Evolutionary conservation across 768 basidiomycete genomes (phyloP), one percentile per base, ranked within the genome.

Genomic region (Suillus luteus): DNA sequence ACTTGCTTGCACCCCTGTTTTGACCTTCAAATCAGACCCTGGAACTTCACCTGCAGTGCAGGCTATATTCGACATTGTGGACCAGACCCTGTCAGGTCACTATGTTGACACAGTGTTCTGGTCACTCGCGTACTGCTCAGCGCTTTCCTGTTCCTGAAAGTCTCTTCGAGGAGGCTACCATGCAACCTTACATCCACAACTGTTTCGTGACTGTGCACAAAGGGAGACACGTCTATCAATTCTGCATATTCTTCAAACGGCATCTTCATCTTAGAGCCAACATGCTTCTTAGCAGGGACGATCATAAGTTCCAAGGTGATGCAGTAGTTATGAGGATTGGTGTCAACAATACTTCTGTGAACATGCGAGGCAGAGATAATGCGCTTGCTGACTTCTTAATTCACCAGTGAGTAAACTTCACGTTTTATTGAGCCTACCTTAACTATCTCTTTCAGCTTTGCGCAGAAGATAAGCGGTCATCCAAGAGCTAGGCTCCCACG

Each of bases 211-310:
- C 31, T 31, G 31, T 31, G 31, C 31, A 31, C 3, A 3, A 31
- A 31, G 31, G 61, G 5, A 40, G 22, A 22, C 48, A 62, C 3
- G n/a, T 31, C 2, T 14, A 67, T 51, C 31, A 15, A 2, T 67
- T 65, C 12, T 5, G 24, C 49, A n/a, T 65, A 0, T 67, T 65
- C 55, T 67, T 67, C 61, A 67, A 67, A 12, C n/a, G 33, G 0
- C 64, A 67, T 24, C 60, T 41, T 46, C 17, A 31, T 24, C 66
- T 67, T 27, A 35, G 37, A 10, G 15, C 1, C 5, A 67, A 67
- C 10, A 14, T 15, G 1, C 15, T 51, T 33, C 38, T 67, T 57
- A 58, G 64, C 1, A 17, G 22, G 31, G 3, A 31, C 31, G 31
- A 31, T 31, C 12, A 3, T 2, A 15, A 31, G 31, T 31, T 31